Evolutionary conservation across 1,139 yeast species (phyloP).

Genomic region (Saccharomyces pastorianus): DNA sequence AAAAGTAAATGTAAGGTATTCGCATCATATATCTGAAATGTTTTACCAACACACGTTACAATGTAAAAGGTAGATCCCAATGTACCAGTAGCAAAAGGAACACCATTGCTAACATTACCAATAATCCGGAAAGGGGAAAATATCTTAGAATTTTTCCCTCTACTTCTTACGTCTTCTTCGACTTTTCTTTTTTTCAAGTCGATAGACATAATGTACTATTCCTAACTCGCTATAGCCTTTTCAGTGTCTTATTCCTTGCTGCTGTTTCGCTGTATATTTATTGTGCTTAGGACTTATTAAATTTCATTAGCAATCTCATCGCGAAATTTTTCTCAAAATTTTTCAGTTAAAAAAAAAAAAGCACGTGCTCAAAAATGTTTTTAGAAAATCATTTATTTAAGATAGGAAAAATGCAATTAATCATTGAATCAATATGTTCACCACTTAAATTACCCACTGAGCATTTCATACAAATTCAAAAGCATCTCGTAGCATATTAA

Average conservation of each 20-base stretch:
- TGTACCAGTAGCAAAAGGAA: conserved; percentile 82
- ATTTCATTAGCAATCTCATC: conserved; percentile 3
- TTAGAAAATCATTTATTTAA: not conserved
- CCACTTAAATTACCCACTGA: not conserved
- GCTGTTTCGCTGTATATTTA: not conserved
- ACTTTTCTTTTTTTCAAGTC: conserved; percentile 28
- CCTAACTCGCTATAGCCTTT: not conserved
- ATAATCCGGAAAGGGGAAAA: conserved; percentile 51
- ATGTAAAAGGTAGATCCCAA: conserved; percentile 82
- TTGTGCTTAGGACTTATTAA: not conserved
- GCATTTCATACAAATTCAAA: not conserved
- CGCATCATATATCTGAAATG: conserved; percentile 92
- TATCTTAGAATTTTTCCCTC: conserved; percentile 35
- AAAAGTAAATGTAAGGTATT: conserved; percentile 77
- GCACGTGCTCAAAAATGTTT: not conserved
- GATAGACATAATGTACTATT: not conserved
- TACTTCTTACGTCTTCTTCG: conserved; percentile 9
- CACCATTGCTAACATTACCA: conserved; percentile 68
- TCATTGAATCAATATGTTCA: not conserved
- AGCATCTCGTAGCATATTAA: not conserved
- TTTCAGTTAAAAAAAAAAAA: conserved; percentile 1
- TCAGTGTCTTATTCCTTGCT: not conserved
- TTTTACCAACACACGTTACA: conserved; percentile 81
- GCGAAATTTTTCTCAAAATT: conserved; percentile 1
- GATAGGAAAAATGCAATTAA: not conserved